Conservation (phyloP, 345 rosid species). For the Eucalyptus cloeziana region DNA sequence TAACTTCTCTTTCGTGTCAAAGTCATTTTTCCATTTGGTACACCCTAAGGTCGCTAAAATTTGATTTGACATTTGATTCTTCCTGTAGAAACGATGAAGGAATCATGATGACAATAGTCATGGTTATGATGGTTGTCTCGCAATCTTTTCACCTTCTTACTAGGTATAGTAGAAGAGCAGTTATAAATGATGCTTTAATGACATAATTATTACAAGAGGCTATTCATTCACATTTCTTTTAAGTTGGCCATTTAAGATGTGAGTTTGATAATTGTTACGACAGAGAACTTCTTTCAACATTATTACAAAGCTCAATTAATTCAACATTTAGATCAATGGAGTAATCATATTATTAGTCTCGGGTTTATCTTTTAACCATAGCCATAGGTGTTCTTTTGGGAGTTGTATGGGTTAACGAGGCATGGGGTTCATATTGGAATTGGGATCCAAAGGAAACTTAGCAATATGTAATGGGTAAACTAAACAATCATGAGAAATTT, state of each 20-base stretch:
- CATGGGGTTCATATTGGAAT: not conserved
- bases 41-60: not conserved
- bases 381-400: not conserved
- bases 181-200: not conserved
- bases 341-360: not conserved
- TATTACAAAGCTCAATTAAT: not conserved
- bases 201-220: not conserved
- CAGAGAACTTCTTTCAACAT: not conserved
- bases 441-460: not conserved
- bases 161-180: not conserved
- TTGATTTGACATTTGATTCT: not conserved
- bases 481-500: not conserved
- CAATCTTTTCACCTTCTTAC: not conserved
- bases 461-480: not conserved
- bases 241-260: not conserved
- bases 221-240: not conserved
- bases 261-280: not conserved
- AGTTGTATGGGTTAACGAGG: not conserved
- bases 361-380: not conserved
- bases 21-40: not conserved
- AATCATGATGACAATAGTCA: not conserved
- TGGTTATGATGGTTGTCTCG: not conserved
- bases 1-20: not conserved
- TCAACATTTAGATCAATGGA: not conserved
- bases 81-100: not conserved